phyloP scores from a whole-genome alignment of 805 yeast species.

The Metschnikowia peoriensis region DNA sequence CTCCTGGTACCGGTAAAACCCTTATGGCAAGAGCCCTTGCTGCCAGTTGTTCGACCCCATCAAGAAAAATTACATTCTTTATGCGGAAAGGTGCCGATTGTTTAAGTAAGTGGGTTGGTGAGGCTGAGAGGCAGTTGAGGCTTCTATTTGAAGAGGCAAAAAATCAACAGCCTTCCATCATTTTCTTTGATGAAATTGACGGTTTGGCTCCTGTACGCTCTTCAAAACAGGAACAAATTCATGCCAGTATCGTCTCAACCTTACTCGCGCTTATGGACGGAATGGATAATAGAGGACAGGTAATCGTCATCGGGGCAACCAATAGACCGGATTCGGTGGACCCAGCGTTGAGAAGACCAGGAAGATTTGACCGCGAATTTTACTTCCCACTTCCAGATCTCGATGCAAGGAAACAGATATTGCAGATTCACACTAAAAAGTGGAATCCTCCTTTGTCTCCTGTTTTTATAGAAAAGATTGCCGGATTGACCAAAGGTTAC shows the following conservation, averaged over 20 bases:
- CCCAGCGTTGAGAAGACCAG: slow-evolving; percentile 96
- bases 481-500: slow-evolving; percentile 85
- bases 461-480: slow-evolving; percentile 61
- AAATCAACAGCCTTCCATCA: slow-evolving; percentile 92
- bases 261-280: slow-evolving; percentile 97
- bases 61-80: slow-evolving; percentile 86
- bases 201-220: slow-evolving; percentile 98
- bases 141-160: slow-evolving; percentile 93
- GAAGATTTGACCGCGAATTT: slow-evolving; percentile 95
- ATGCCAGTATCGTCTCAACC: slow-evolving; percentile 95
- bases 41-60: slow-evolving; percentile 85
- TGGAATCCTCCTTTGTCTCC: slow-evolving; percentile 77
- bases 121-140: slow-evolving; percentile 92
- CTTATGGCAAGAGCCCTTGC: slow-evolving; percentile 97
- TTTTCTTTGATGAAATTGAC: slow-evolving; percentile 96
- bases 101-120: slow-evolving; percentile 98
- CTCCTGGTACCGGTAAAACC: slow-evolving; percentile 99
- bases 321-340: slow-evolving; percentile 98
- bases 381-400: slow-evolving; percentile 91
- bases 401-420: slow-evolving; percentile 72
- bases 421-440: slow-evolving; percentile 80
- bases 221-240: slow-evolving; percentile 96
- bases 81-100: slow-evolving; percentile 99
- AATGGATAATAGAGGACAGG: slow-evolving; percentile 98
- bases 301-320: slow-evolving; percentile 96